Percentiles rank a stretch among this genome's conserved stretches.
These are phyloP conservation scores for Boletales sp. DNA, from an alignment of 768 basidiomycete genomes.

Conservation along the genomic window DNA sequence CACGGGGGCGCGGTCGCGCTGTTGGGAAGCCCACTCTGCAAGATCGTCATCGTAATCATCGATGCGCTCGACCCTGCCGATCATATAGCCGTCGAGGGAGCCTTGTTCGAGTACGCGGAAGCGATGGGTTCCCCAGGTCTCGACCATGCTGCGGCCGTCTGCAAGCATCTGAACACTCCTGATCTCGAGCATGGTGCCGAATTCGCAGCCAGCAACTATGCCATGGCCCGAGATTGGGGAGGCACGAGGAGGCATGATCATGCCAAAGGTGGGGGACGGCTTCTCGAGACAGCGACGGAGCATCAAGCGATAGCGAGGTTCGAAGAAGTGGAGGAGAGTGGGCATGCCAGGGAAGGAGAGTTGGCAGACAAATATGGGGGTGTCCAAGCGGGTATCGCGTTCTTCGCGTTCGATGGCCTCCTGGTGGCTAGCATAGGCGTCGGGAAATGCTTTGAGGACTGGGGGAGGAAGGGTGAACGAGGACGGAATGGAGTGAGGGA, in stretches of 20 bases:
- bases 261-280: constrained; percentile 79
- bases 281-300: constrained; percentile 89
- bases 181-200: constrained; percentile 94
- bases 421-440: constrained; percentile 60
- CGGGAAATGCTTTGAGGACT: constrained; percentile 72
- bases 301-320: constrained; percentile 95
- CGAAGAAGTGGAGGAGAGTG: constrained; percentile 88
- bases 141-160: constrained; percentile 86
- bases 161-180: constrained; percentile 79
- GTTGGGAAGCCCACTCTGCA: constrained; percentile 23
- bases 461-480: constrained; percentile 9
- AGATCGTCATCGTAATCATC: constrained; percentile 36
- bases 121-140: constrained; percentile 66
- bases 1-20: constrained; percentile 4
- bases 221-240: constrained; percentile 24
- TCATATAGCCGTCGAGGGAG: constrained; percentile 84
- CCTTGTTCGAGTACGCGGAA: constrained; percentile 87
- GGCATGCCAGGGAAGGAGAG: constrained; percentile 91
- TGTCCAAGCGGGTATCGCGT: constrained; percentile 74
- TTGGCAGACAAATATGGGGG: constrained; percentile 88
- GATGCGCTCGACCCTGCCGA: constrained; percentile 71
- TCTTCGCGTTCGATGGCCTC: constrained; percentile 70
- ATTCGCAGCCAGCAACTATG: constrained; percentile 39
- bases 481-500: constrained; percentile 5
- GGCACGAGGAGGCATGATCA: constrained; percentile 72